Base-by-base conservation (phyloP, 1,284 basidiomycete species). In the Ustilago tritici region DNA sequence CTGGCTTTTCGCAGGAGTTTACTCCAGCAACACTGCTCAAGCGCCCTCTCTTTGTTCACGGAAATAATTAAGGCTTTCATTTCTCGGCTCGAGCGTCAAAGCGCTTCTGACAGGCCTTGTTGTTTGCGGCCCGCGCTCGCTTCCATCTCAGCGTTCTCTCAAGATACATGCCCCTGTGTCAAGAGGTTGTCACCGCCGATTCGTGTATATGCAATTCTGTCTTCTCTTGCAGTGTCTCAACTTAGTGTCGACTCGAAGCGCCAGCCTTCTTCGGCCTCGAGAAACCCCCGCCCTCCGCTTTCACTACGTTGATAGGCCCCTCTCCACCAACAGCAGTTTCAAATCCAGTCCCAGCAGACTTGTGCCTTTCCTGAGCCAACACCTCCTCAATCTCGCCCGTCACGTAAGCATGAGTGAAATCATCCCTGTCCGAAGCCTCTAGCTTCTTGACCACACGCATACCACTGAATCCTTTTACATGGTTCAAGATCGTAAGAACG, bases 371-470 rank as follows among this genome's bases (percentile, higher is more conserved):
- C 28, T 69, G 71, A 4, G 61, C 59, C 0, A 75, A 60, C 32
- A 75, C 62, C 28, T 70, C 62, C 49, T 77, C 64, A 35, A 78
- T 62, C 58, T 78, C 76, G 28, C 54, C 14, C 15, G 61, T 32
- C 7, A 78, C 68, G 23, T 67, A 56, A 0, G 71, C 52, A 41
- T 78, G 71, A 5, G 68, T 68, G 34, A 78, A 40, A 14, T 78
- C 76, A 7, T 56, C 52, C 19, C 58, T 56, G 36, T 78, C 71
- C 52, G 71, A 74, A 6, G 71, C 65, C 19, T 78, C 76, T 43
- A 78, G 64, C 70, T 78, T 78, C 46, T 79, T 82, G 17, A 79
- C 70, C 2, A 82, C 56, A 2, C 75, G 64, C 66, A 82, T 67
- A 11, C 79, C 79, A 11, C 65, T 62, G 28, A 80, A 72, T n/a